Evolutionary conservation across 2,329 filamentous ascomycete species (phyloP).

Genomic region (Trichoderma oligosporum): DNA sequence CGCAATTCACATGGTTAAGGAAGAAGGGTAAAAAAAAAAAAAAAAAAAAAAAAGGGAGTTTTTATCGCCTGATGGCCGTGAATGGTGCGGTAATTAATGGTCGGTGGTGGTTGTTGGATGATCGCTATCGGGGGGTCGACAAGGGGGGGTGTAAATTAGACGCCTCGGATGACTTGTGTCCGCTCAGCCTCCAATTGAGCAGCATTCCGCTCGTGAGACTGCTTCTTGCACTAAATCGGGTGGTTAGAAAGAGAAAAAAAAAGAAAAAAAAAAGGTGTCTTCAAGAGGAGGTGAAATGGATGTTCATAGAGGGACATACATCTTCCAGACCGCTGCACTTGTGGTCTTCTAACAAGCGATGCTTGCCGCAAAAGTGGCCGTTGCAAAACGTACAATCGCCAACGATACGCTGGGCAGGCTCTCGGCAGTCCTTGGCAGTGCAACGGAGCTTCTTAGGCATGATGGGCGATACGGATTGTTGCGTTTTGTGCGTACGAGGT

Average conservation of each 20-base stretch:
- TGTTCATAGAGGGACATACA: no score
- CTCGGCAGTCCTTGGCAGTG: conserved; percentile 83
- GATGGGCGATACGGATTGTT: no score
- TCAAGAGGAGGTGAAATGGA: background rate
- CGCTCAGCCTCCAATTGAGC: conserved; percentile 88
- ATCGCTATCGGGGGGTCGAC: background rate
- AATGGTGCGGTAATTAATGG: conserved; percentile 10
- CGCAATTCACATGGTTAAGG: background rate
- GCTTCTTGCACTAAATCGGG: conserved; percentile 77
- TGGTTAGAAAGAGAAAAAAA: background rate
- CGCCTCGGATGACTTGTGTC: conserved; percentile 89
- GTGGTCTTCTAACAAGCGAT: conserved; percentile 90
- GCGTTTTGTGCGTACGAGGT: no score
- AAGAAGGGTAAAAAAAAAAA: background rate
- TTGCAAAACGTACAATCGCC: conserved; percentile 95
- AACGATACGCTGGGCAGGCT: conserved; percentile 84
- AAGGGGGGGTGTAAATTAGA: conserved; percentile 47
- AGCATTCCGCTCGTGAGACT: conserved; percentile 90
- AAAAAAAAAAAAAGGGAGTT: background rate
- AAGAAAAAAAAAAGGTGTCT: conserved; percentile 22
- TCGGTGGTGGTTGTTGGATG: background rate
- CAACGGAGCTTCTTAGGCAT: conserved; percentile 81
- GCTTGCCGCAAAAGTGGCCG: conserved; percentile 91
- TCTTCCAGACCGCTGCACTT: conserved; percentile 90
- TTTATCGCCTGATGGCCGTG: background rate